A percentile compares a stretch with the other conserved stretches of the same genome.
These are phyloP conservation scores for Aspergillus piperis DNA, from an alignment of 2,329 filamentous ascomycete species.

Conservation along the genomic window DNA sequence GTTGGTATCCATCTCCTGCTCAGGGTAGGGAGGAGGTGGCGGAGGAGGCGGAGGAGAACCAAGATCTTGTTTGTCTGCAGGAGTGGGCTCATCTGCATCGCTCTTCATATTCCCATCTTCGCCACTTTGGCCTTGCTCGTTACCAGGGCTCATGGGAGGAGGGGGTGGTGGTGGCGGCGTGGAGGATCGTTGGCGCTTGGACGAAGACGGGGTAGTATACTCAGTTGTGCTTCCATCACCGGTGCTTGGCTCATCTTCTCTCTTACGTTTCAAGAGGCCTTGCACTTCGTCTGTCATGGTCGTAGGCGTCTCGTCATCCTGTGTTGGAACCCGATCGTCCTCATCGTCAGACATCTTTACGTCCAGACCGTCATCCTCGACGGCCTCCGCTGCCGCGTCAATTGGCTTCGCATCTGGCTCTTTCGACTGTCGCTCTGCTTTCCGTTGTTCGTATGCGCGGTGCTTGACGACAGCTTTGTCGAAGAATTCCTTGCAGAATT, in stretches of 20 bases:
- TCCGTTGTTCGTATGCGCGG: constrained; percentile 66
- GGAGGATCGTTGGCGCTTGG: constrained; percentile 56
- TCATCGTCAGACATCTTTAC: constrained; percentile 48
- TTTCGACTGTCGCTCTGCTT: constrained; percentile 50
- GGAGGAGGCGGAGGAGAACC: constrained; percentile 30
- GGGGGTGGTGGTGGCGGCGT: constrained; percentile 42
- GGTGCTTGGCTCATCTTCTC: constrained; percentile 48
- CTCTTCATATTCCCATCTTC: constrained; percentile 24
- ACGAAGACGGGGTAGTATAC: constrained; percentile 48
- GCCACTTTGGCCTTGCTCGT: constrained; percentile 21
- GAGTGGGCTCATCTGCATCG: constrained; percentile 19
- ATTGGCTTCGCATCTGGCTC: constrained; percentile 25
- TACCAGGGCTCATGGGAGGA: constrained; percentile 27
- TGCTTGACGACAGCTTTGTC: constrained; percentile 83
- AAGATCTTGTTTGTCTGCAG: constrained; percentile 22
- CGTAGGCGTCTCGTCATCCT: constrained; percentile 15
- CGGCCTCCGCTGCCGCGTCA: constrained; percentile 26
- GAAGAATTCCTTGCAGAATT: constrained; percentile 80
- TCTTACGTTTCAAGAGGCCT: constrained; percentile 62
- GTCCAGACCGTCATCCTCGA: constrained; percentile 24
- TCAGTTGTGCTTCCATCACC: constrained; percentile 37
- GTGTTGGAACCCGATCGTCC: constrained; percentile 21
- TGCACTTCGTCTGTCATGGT: constrained; percentile 3
- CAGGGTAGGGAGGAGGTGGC: constrained; percentile 35
- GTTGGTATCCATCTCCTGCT: constrained; percentile 23